Evolutionary conservation across 129 eudicot genomes (phyloP).

Genomic region (Tagetes patula): DNA sequence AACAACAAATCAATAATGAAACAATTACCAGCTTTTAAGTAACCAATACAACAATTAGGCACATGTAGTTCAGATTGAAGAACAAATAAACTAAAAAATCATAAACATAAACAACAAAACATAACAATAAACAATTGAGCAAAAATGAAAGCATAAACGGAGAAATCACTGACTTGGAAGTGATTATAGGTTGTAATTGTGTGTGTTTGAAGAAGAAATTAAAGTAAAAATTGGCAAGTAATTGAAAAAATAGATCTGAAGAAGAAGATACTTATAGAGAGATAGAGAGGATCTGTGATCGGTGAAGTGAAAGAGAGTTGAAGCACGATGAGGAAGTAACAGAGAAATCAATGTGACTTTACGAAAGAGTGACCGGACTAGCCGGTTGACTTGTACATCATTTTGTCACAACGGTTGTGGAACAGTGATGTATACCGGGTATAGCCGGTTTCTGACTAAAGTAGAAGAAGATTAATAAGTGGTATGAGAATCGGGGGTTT

Average conservation of each 20-base stretch:
- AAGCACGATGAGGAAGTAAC: constrained; percentile 15
- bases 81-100: not conserved
- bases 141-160: constrained; percentile 17
- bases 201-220: not conserved
- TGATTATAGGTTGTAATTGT: constrained; percentile 13
- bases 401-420: constrained; percentile 5
- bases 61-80: not conserved
- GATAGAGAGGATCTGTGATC: constrained; percentile 35
- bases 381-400: constrained; percentile 26
- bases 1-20: constrained; percentile 4
- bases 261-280: constrained; percentile 24
- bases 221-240: not conserved
- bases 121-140: constrained; percentile 11
- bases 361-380: constrained; percentile 36
- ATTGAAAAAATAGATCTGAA: constrained; percentile 30
- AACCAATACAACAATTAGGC: constrained; percentile 5
- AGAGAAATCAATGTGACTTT: constrained; percentile 22
- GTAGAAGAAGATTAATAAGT: not conserved
- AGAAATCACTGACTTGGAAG: not conserved
- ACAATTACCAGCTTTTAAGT: constrained; percentile 17
- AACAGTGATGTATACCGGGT: constrained; percentile 17
- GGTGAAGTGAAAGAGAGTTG: constrained; percentile 29
- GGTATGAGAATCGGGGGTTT: no score
- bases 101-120: not conserved
- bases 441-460: constrained; percentile 36